phyloP scores from a whole-genome alignment of 371 early-diverging fungal species.

The Nematocida parisii region DNA sequence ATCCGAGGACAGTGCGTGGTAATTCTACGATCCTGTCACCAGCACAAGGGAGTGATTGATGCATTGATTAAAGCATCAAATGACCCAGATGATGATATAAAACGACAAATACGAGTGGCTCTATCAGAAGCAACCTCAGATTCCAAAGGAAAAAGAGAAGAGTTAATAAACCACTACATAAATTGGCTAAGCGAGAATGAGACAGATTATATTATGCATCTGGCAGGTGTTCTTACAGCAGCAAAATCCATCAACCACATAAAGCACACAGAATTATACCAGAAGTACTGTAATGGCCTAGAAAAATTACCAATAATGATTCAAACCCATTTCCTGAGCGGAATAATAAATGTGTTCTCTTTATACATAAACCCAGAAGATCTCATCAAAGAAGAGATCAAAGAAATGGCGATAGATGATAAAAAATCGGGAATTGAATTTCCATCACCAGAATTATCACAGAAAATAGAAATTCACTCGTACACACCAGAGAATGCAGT shows the following conservation, averaged over 20 bases:
- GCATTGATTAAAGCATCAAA: background rate
- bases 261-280: constrained; percentile 18
- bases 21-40: background rate
- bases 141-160: background rate
- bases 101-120: constrained; percentile 24
- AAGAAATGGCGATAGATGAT: constrained; percentile 40
- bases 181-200: constrained; percentile 9
- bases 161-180: constrained; percentile 14
- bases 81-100: constrained; percentile 52
- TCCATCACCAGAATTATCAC: constrained; percentile 38
- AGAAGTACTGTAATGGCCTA: constrained; percentile 21
- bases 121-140: constrained; percentile 20
- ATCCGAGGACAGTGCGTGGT: constrained; percentile 33
- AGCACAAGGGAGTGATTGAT: background rate
- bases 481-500: constrained; percentile 15
- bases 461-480: background rate
- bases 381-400: constrained; percentile 23
- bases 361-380: constrained; percentile 5
- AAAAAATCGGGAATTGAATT: constrained; percentile 8
- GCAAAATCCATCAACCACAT: constrained; percentile 24
- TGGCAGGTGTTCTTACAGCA: constrained; percentile 13
- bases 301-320: background rate
- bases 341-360: constrained; percentile 11
- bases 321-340: background rate
- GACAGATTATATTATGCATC: background rate